Conservation (phyloP, 306 rosid species). For the Dalbergia cultrata region DNA sequence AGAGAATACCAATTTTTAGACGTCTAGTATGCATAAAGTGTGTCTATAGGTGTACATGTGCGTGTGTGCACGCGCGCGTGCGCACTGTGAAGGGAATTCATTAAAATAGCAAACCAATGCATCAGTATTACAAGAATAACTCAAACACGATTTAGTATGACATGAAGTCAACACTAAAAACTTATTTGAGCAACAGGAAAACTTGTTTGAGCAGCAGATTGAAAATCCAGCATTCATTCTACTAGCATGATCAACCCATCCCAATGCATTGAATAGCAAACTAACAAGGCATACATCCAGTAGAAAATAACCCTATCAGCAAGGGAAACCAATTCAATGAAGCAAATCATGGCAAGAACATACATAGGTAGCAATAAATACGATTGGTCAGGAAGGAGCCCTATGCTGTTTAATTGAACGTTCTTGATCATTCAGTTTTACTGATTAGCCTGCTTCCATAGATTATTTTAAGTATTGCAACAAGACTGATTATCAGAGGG, state of each 20-base stretch:
- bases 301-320: too few species aligned
- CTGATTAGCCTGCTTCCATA: constrained; percentile 1
- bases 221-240: neutral
- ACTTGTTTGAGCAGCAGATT: neutral
- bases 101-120: constrained; percentile 4
- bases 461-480: neutral
- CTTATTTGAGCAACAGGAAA: constrained; percentile 14
- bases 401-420: neutral
- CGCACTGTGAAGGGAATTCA: too few species aligned
- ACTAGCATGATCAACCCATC: constrained; percentile 1
- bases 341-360: too few species aligned
- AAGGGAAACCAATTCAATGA: too few species aligned
- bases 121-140: neutral
- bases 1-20: neutral
- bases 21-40: too few species aligned
- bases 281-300: neutral
- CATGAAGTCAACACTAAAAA: neutral
- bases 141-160: neutral
- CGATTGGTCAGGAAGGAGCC: too few species aligned
- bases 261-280: neutral
- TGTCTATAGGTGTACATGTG: too few species aligned
- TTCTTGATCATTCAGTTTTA: neutral
- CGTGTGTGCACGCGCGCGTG: too few species aligned
- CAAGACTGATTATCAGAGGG: too few species aligned
- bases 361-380: too few species aligned